These are phyloP conservation scores for Pyricularia sp. DNA, from an alignment of 2,329 filamentous ascomycete species.

Conservation along the genomic window DNA sequence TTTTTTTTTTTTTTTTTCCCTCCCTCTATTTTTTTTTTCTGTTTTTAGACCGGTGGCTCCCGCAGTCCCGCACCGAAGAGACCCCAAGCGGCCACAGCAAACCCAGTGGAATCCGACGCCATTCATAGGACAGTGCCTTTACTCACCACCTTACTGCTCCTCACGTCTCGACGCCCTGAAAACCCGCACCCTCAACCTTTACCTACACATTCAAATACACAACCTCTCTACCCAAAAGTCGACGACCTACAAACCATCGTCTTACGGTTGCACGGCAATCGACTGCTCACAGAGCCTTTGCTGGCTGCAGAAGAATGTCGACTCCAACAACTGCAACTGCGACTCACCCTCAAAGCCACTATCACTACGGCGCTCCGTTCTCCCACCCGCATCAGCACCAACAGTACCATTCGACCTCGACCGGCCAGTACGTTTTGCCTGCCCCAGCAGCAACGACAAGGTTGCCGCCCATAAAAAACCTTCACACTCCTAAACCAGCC, in stretches of 20 bases:
- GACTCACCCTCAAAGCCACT: conserved; percentile 51
- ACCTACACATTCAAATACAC: background rate
- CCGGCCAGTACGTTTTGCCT: conserved; percentile 15
- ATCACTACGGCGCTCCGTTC: conserved; percentile 52
- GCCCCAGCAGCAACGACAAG: background rate
- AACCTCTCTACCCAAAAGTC: background rate
- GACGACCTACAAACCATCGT: background rate
- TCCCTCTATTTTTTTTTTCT: background rate
- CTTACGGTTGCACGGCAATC: background rate
- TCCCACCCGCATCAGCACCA: conserved; percentile 34
- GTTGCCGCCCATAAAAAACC: background rate
- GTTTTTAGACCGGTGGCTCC: background rate
- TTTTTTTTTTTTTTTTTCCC: background rate
- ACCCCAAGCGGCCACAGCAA: background rate
- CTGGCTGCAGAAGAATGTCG: conserved; percentile 43
- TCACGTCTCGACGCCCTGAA: background rate
- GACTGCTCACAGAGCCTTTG: background rate
- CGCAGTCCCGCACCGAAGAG: background rate
- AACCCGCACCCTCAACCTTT: background rate
- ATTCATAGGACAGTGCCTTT: background rate
- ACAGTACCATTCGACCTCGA: conserved; percentile 22
- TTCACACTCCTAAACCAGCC: background rate
- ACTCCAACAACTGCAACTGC: conserved; percentile 67
- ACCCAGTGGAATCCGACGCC: background rate
- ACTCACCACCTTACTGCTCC: background rate